phyloP scores from a whole-genome alignment of 1,284 basidiomycete species.

The Gomphus bonarii region DNA sequence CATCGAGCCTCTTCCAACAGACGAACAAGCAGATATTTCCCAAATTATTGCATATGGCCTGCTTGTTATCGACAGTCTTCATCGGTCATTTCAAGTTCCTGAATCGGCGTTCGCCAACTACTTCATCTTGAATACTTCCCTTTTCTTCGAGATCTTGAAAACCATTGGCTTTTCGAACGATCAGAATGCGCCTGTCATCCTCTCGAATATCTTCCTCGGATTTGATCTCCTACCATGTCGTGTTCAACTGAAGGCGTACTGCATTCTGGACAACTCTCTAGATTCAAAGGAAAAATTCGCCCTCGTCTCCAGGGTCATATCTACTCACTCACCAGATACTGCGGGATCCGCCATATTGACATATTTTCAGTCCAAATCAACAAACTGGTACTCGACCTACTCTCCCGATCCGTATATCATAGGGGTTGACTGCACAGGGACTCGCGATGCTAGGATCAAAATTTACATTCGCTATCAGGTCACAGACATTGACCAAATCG shows the following conservation, averaged over 20 bases:
- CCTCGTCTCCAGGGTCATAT: background rate
- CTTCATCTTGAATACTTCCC: background rate
- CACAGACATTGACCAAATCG: background rate
- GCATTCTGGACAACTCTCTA: background rate
- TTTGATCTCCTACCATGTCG: background rate
- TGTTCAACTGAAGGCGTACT: background rate
- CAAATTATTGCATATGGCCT: background rate
- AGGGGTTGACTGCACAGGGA: background rate
- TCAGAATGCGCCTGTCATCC: background rate
- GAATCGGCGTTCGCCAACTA: background rate
- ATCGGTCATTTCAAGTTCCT: background rate
- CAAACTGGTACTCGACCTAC: background rate
- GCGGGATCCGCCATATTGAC: background rate
- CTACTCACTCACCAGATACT: background rate
- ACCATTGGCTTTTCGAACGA: background rate
- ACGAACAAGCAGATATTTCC: background rate
- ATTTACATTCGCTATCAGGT: background rate
- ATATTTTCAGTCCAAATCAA: background rate
- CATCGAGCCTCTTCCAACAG: background rate
- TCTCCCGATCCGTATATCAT: background rate
- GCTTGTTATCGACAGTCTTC: background rate
- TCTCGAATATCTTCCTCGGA: background rate
- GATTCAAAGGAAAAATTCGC: background rate
- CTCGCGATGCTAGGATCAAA: background rate
- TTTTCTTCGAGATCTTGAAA: background rate